Base-by-base conservation (phyloP, 176 grass and related monocot genomes). In the Phoenix dactylifera region DNA sequence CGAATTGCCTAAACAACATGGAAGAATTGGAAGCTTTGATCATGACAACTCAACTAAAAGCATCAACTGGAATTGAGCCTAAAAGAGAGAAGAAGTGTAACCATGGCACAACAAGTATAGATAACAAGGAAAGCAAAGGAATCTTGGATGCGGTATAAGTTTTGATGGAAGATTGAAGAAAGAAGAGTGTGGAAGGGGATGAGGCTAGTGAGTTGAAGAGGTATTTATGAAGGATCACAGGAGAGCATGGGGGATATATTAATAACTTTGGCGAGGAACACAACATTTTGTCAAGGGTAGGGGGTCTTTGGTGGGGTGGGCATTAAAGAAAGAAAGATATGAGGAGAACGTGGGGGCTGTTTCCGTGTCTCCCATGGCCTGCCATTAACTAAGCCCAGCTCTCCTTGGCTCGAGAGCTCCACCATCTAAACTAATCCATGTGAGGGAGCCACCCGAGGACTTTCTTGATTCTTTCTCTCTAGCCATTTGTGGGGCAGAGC, bases 311-410 rank as follows among this genome's bases (percentile, higher is more conserved):
- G 26, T 23, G 24, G 18, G 18, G 32, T 19, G 18, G n/a, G 18
- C 22, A 22, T 53, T 52, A 51, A 28, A 65, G 49, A 65, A 52
- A 65, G 49, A 18, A 29, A 66, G 64, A 53, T 7, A 54, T 25
- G 68, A 60, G 57, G 48, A 71, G 68, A 71, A 71, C 68, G 68
- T 71, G 68, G 57, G 68, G 44, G 39, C 15, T 71, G 68, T 71
- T 71, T 51, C 68, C 68, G 22, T 71, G 68, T 71, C 57, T 15
- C 68, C 68, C 22, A 56, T 56, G 58, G 26, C 35, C 35, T 44
- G 35, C 35, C 10, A 12, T 44, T 44, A 44, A 44, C 35, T 44
- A 44, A 44, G 35, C 35, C 35, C 35, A 44, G 2, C 9, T 44
- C 35, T 14, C 35, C 35, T 44, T 44, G 35, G 35, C 35, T 44